Conservation (phyloP, 1,284 basidiomycete species). For the Tetrapyrgos nigripes region DNA sequence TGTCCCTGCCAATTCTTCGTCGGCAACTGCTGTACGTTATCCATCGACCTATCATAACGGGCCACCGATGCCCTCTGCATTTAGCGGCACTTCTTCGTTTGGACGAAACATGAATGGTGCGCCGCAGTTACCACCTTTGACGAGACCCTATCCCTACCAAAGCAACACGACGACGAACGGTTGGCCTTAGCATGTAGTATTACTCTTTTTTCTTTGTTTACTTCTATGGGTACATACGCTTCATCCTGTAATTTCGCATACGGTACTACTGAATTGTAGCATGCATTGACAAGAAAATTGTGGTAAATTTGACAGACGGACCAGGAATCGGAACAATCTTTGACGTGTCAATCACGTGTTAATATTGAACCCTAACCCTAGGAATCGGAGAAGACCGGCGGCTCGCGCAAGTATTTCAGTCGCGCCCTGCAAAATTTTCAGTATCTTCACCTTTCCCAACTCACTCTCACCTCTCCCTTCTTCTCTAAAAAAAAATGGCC, state of each 20-base stretch:
- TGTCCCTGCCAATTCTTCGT: neutral
- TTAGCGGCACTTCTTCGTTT: neutral
- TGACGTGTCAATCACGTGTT: too few relatives aligned
- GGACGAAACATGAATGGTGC: neutral
- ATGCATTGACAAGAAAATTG: too few relatives aligned
- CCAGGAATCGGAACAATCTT: too few relatives aligned
- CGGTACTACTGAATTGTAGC: too few relatives aligned
- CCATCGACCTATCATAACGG: neutral
- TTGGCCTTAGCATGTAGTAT: conserved; percentile 2
- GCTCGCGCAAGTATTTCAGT: too few relatives aligned
- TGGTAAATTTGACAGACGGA: too few relatives aligned
- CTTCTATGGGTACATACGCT: too few relatives aligned
- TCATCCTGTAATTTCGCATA: too few relatives aligned
- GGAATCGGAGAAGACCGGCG: too few relatives aligned
- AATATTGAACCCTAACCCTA: too few relatives aligned
- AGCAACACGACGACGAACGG: neutral
- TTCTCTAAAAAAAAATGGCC: conserved; percentile 68
- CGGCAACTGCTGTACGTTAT: neutral
- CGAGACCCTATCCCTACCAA: neutral
- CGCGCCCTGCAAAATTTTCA: too few relatives aligned
- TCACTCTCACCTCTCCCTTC: conserved; percentile 11
- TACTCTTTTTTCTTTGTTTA: neutral
- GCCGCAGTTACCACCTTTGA: conserved; percentile 10
- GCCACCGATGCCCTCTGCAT: conserved; percentile 1
- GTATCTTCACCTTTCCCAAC: neutral